Evolutionary conservation across 768 basidiomycete genomes (phyloP), one percentile per base, ranked within the genome.

Genomic region (Russula ochroleuca): DNA sequence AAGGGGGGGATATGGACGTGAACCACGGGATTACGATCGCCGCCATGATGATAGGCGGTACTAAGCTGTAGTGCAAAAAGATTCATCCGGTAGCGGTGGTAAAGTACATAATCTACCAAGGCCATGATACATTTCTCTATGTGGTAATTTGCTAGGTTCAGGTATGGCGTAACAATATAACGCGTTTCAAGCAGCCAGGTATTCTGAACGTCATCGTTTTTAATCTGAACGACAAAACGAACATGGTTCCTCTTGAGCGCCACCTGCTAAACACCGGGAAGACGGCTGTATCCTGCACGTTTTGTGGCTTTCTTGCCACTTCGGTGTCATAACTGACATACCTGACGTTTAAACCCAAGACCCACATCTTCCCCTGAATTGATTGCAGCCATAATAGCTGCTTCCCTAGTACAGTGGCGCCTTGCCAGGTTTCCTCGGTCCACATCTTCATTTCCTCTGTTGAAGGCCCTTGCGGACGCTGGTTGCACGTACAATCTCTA

Each of bases 1-100:
- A 28, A 65, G 77, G 37, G 75, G 77, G 35, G 75, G 76, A 62
- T 67, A 72, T 43, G 75, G 78, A 51, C 65, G 77, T 31, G 78
- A 75, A 37, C 73, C 75, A 45, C 56, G 67, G 25, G 67, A 67
- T 23, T 64, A 52, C 23, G 67, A 67, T 9, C 58, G 66, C 41
- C 59, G 74, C 40, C 55, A 66, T 40, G 65, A 68, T 31, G 65
- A 68, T 38, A 71, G 80, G 70, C 72, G 79, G 69, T 77, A 79
- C 75, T 75, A 74, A 76, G 58, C 35, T 13, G 13, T 25, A n/a
- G 37, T 47, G 14, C 38, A 47, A 37, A 59, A 61, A 35, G 49
- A 33, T 58, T 45, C 15, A 40, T 19, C 17, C 23, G 17, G 43
- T 17, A 35, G 52, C n/a, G 40, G 51, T 48, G 48, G 40, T 50